These are phyloP conservation scores for Arthroderma sp. DNA, from an alignment of 2,329 filamentous ascomycete species.

Conservation along the genomic window DNA sequence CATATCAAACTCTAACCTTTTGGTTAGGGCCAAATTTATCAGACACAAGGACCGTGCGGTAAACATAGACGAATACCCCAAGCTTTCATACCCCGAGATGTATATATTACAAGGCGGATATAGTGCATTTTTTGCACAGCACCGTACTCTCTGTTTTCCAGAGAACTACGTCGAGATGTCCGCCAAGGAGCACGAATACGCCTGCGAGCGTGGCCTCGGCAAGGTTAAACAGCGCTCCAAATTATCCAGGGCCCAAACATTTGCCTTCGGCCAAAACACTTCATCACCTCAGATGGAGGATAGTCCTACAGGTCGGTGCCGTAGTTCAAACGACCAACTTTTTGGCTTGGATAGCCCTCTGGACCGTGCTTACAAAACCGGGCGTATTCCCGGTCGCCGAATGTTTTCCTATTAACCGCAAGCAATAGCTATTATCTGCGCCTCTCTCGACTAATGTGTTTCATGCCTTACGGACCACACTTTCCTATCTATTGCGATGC, in stretches of 20 bases:
- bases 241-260: slow-evolving; percentile 77
- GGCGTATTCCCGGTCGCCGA: slow-evolving; percentile 27
- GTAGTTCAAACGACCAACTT: slow-evolving; percentile 21
- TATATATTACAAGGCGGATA: slow-evolving; percentile 97
- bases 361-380: slow-evolving; percentile 21
- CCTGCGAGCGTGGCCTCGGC: slow-evolving; percentile 88
- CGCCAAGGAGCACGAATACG: slow-evolving; percentile 76
- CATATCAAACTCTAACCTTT: not conserved
- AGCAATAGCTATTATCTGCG: not conserved
- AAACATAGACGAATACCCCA: slow-evolving; percentile 77
- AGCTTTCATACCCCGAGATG: slow-evolving; percentile 86
- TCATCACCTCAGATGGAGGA: slow-evolving; percentile 41
- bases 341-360: slow-evolving; percentile 25
- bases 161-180: slow-evolving; percentile 97
- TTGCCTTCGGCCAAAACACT: slow-evolving; percentile 73
- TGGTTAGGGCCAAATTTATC: slow-evolving; percentile 61
- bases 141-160: slow-evolving; percentile 72
- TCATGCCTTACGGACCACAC: slow-evolving; percentile 4
- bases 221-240: slow-evolving; percentile 82
- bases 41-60: slow-evolving; percentile 74
- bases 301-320: slow-evolving; percentile 43
- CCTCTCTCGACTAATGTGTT: slow-evolving; percentile 4
- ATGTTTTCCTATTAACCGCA: slow-evolving; percentile 29
- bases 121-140: slow-evolving; percentile 74
- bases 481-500: not conserved